phyloP scores from a whole-genome alignment of 2,329 filamentous ascomycete genomes.

The Colletotrichum sp. region DNA sequence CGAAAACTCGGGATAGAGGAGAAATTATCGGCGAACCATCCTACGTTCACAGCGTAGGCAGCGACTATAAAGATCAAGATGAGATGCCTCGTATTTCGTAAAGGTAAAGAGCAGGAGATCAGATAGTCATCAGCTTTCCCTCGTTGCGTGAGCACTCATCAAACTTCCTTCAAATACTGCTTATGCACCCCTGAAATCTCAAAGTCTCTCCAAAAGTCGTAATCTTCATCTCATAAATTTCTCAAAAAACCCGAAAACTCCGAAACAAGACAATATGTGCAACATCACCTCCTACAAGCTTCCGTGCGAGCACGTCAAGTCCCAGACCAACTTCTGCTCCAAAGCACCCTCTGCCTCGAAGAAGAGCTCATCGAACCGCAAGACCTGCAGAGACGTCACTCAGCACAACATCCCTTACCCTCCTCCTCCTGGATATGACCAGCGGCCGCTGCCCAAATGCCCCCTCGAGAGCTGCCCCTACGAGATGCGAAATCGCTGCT shows the following conservation, averaged over 20 bases:
- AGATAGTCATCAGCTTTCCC: not conserved
- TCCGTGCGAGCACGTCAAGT: constrained; percentile 55
- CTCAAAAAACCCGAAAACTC: not conserved
- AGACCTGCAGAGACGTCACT: constrained; percentile 47
- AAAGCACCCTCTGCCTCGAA: constrained; percentile 38
- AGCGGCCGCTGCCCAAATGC: constrained; percentile 41
- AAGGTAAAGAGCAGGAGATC: not conserved
- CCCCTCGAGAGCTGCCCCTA: constrained; percentile 54
- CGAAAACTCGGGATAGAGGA: not conserved
- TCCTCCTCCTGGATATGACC: constrained; percentile 48
- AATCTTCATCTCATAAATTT: not conserved
- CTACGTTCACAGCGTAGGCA: not conserved
- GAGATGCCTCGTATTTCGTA: not conserved
- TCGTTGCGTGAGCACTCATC: not conserved
- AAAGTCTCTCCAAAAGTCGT: not conserved
- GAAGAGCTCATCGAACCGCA: constrained; percentile 28
- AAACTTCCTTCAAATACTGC: not conserved
- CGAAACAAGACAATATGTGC: constrained; percentile 43
- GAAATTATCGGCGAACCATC: not conserved
- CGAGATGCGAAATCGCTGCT: constrained; percentile 51
- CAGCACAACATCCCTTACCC: constrained; percentile 51
- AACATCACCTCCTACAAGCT: constrained; percentile 55
- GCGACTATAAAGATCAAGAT: not conserved
- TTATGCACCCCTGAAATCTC: not conserved
- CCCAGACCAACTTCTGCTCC: constrained; percentile 48